A percentile compares a stretch with the other conserved stretches of the same genome.
phyloP scores from a whole-genome alignment of 2,329 filamentous ascomycete species.

The Trichoderma sp. region DNA sequence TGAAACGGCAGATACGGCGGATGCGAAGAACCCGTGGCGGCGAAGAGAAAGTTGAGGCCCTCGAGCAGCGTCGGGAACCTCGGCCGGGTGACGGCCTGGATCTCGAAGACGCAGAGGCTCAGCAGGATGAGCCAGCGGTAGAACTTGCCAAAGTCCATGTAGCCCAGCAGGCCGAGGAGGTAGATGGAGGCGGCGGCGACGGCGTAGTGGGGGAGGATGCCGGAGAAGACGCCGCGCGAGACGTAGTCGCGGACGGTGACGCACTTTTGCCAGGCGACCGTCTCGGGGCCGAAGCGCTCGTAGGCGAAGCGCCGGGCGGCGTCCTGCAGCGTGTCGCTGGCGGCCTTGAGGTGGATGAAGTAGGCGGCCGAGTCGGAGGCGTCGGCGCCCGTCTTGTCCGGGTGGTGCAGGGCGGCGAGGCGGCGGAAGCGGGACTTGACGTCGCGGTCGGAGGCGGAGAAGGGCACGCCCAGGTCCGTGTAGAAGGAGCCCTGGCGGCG shows the following conservation, averaged over 20 bases:
- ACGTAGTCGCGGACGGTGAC: slow-evolving; percentile 74
- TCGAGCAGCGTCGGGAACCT: slow-evolving; percentile 51
- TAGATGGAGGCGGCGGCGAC: slow-evolving; percentile 61
- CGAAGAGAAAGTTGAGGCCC: slow-evolving; percentile 50
- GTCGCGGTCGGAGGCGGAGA: slow-evolving; percentile 69
- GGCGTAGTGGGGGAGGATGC: slow-evolving; percentile 63
- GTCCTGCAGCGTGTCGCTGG: slow-evolving; percentile 79
- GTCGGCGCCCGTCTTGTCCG: slow-evolving; percentile 70
- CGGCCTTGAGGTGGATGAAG: slow-evolving; percentile 82
- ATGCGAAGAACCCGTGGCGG: slow-evolving; percentile 45
- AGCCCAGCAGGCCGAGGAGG: slow-evolving; percentile 64
- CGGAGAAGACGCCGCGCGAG: slow-evolving; percentile 61
- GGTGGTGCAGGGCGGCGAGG: slow-evolving; percentile 72
- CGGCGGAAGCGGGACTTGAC: slow-evolving; percentile 85
- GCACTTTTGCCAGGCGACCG: slow-evolving; percentile 67
- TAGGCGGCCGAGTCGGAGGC: slow-evolving; percentile 44
- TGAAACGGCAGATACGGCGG: slow-evolving; percentile 83
- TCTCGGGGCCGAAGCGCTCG: slow-evolving; percentile 79
- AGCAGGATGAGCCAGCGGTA: slow-evolving; percentile 64
- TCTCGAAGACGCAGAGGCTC: slow-evolving; percentile 58
- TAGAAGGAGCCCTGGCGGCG: slow-evolving; percentile 76
- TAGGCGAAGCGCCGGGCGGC: slow-evolving; percentile 81
- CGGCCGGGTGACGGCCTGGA: slow-evolving; percentile 59
- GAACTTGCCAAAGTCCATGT: slow-evolving; percentile 67
- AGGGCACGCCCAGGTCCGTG: slow-evolving; percentile 69